phyloP scores from a whole-genome alignment of 148 eudicot species.

The Cornus florida region DNA sequence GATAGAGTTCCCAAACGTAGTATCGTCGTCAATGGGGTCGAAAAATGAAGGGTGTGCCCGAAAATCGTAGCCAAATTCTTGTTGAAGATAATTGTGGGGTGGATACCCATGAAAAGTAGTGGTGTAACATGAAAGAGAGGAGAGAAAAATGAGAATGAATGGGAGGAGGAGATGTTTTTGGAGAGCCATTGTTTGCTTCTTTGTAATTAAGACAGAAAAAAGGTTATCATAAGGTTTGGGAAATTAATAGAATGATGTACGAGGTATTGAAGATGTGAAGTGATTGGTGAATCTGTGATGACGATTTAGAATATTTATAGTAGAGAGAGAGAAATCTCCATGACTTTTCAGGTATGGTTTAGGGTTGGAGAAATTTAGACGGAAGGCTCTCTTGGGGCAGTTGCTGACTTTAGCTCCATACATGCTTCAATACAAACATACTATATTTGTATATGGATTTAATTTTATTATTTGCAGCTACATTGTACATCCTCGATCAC shows the following conservation, averaged over 20 bases:
- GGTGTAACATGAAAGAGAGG: background rate
- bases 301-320: background rate
- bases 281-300: background rate
- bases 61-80: no score
- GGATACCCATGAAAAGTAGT: background rate
- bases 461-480: no score
- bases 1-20: background rate
- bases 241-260: background rate
- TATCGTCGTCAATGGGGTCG: background rate
- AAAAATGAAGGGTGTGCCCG: constrained; percentile 27
- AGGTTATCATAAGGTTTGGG: no score
- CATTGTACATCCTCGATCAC: no score
- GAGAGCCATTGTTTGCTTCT: background rate
- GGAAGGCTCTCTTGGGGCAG: constrained; percentile 2
- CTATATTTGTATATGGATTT: no score
- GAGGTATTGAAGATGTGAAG: background rate
- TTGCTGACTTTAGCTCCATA: background rate
- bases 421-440: background rate
- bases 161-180: background rate
- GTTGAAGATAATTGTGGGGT: constrained; percentile 5
- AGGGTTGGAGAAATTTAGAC: constrained; percentile 17
- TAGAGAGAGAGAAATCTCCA: background rate
- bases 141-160: constrained; percentile 4
- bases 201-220: background rate
- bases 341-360: constrained; percentile 14